These are phyloP conservation scores for Blastocystis sp. DNA, from an alignment of 352 stramenopile species.

Conservation along the genomic window DNA sequence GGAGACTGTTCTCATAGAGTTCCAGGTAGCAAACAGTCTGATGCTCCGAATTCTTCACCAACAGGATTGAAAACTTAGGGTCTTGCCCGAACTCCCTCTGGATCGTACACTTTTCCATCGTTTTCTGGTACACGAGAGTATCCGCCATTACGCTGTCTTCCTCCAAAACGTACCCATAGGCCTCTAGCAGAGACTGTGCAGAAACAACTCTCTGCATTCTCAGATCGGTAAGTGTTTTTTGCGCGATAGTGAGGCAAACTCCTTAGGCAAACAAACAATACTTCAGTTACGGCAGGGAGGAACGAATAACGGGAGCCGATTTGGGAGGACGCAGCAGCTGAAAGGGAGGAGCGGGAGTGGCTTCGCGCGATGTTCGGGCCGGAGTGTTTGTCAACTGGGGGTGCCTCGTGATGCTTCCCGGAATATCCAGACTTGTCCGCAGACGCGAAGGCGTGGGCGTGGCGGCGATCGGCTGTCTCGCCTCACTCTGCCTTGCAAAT, in stretches of 20 bases:
- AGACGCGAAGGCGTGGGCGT: not conserved
- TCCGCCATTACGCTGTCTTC: too few relatives aligned
- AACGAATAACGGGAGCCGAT: not conserved
- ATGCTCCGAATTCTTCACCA: too few relatives aligned
- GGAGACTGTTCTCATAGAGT: too few relatives aligned
- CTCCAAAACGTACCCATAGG: not conserved
- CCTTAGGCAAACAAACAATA: too few relatives aligned
- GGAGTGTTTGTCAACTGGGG: slow-evolving; percentile 30
- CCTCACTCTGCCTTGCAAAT: not conserved
- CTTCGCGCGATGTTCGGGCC: not conserved
- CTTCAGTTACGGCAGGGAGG: not conserved
- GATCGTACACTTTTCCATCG: too few relatives aligned
- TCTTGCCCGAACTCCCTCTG: too few relatives aligned
- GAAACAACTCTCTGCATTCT: too few relatives aligned
- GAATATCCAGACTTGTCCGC: not conserved
- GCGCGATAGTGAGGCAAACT: too few relatives aligned
- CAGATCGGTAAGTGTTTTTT: too few relatives aligned
- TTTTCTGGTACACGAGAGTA: too few relatives aligned
- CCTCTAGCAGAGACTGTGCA: not conserved
- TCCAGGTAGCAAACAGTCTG: too few relatives aligned
- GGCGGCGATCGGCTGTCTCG: not conserved
- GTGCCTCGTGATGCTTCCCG: slow-evolving; percentile 34
- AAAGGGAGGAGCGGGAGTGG: not conserved
- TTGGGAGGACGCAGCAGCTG: slow-evolving; percentile 25
- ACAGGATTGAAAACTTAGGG: too few relatives aligned